Evolutionary conservation across 768 basidiomycete species (phyloP), one percentile per base, ranked within the genome.

Genomic region (Fomitopsis pulvina): DNA sequence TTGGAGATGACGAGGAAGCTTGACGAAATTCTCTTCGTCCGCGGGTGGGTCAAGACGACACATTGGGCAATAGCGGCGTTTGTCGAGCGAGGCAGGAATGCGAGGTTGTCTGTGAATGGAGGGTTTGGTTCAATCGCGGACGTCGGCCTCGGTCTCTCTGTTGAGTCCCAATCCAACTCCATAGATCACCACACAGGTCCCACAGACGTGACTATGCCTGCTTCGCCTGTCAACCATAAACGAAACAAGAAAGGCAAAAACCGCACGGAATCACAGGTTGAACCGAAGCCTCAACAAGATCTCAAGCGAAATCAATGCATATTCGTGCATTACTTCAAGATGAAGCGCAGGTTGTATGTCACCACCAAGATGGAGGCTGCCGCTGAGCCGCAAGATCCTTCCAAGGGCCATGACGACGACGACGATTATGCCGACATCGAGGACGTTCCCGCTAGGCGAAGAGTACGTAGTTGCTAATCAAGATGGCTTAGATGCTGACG

Each of bases 11-110:
- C 41, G 4, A 20, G 20, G 40, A 25, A 29, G n/a, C 9, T n/a
- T 4, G 39, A 49, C 9, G 48, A 49, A 2, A 41, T 49, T n/a
- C 14, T 42, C 18, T 49, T 55, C 50, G 46, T 55, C n/a, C 18
- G 32, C 8, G 53, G 53, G 14, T 38, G 24, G 21, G 43, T 51
- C 34, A 55, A 55, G 29, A 55, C 53, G 11, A 40, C 53, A 8
- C 37, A 27, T 8, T 56, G 55, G 55, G 41, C 34, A 21, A 44
- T 52, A 6, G 47, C 51, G 12, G 51, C 51, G n/a, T 50, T 56
- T 30, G 22, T 38, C n/a, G 24, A 49, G 8, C 32, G 30, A 4
- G 48, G 20, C 14, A 28, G 21, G n/a, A 26, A 21, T 6, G 48
- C 39, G 24, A 29, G 28, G 24, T 9, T 49, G 4, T 9, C 8